phyloP scores from a whole-genome alignment of 805 yeast species.

The Kodamaea hsintzibuensis region DNA sequence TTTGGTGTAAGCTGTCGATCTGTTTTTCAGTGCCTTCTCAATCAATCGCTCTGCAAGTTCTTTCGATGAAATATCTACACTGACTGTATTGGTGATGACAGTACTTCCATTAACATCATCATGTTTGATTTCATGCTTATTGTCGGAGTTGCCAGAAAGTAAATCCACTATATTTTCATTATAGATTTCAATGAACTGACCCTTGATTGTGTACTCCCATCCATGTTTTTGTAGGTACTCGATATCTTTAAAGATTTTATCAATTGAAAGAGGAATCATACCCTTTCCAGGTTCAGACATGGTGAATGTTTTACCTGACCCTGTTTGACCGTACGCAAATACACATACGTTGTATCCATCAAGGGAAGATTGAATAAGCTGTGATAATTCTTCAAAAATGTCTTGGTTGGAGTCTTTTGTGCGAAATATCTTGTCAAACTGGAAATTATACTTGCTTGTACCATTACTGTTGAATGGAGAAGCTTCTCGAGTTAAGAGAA shows the following conservation, averaged over 20 bases:
- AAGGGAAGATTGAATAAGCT: slow-evolving; percentile 70
- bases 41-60: slow-evolving; percentile 53
- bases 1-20: slow-evolving; percentile 80
- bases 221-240: slow-evolving; percentile 50
- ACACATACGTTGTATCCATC: slow-evolving; percentile 93
- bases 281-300: slow-evolving; percentile 77
- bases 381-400: slow-evolving; percentile 82
- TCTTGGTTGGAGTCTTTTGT: slow-evolving; percentile 53
- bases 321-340: slow-evolving; percentile 94
- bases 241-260: slow-evolving; percentile 64
- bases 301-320: slow-evolving; percentile 90
- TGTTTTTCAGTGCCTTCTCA: slow-evolving; percentile 53
- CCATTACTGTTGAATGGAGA: slow-evolving; percentile 6
- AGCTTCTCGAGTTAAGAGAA: slow-evolving; percentile 11
- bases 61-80: slow-evolving; percentile 46
- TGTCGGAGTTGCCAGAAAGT: slow-evolving; percentile 31
- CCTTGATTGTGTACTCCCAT: slow-evolving; percentile 62
- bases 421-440: slow-evolving; percentile 78
- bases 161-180: slow-evolving; percentile 80
- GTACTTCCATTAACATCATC: slow-evolving; percentile 57
- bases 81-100: slow-evolving; percentile 57
- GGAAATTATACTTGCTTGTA: slow-evolving; percentile 41
- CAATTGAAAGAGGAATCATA: slow-evolving; percentile 74
- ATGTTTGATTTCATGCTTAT: slow-evolving; percentile 71
- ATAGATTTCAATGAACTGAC: slow-evolving; percentile 87